phyloP scores from a whole-genome alignment of 140 eudicot species.

The Anethum foeniculum region DNA sequence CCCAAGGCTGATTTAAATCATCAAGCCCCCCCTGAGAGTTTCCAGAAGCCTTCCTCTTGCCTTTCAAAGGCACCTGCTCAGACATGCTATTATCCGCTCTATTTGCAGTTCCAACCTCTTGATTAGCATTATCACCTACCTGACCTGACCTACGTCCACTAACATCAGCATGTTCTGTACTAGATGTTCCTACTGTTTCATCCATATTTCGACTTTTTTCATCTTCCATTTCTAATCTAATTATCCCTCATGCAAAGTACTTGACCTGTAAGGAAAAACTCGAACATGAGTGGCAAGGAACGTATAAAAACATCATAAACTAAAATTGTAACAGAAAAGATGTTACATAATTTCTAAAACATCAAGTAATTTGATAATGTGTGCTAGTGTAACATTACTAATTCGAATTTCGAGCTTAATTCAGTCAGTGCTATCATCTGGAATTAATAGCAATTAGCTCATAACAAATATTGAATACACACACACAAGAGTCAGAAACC shows the following conservation, averaged over 20 bases:
- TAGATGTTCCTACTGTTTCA: conserved; percentile 34
- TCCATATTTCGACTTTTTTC: conserved; percentile 24
- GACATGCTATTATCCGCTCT: conserved; percentile 48
- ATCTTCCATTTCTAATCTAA: conserved; percentile 52
- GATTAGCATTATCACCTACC: conserved; percentile 26
- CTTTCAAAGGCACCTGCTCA: conserved; percentile 69
- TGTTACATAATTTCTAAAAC: background rate
- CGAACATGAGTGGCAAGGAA: background rate
- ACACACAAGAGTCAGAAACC: background rate
- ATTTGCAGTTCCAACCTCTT: conserved; percentile 29
- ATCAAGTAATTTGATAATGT: background rate
- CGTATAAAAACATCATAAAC: background rate
- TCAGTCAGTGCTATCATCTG: background rate
- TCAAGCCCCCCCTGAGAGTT: conserved; percentile 18
- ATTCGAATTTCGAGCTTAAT: background rate
- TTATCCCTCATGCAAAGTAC: conserved; percentile 14
- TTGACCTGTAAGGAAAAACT: conserved; percentile 34
- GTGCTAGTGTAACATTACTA: background rate
- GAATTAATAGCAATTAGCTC: background rate
- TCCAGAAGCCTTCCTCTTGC: conserved; percentile 36
- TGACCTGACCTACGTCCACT: conserved; percentile 22
- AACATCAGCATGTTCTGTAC: conserved; percentile 21
- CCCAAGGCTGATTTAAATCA: conserved; percentile 18
- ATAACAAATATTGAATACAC: background rate
- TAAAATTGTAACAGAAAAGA: background rate